Base-by-base conservation (phyloP, 2,329 filamentous ascomycete genomes). In the Daldinia sp. region DNA sequence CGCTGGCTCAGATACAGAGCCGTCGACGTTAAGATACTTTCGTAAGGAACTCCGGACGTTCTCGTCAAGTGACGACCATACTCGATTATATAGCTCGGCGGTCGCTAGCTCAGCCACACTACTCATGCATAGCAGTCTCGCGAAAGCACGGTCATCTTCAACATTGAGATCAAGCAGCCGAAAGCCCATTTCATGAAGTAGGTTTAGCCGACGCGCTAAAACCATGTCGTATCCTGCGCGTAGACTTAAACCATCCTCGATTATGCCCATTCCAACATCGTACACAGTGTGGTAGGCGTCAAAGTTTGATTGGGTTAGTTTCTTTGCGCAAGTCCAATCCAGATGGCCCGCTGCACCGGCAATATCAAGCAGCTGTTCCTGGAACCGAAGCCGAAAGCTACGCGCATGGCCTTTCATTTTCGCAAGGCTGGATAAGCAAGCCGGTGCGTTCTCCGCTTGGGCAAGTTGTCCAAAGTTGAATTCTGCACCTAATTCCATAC, bases 381-480 rank as follows among this genome's bases (percentile, higher is more conserved):
- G 73, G 41, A 78, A 80, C 23, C 78, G 77, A 13, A 82, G 69
- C 10, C 76, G 65, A 61, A 81, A 80, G 4, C 74, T 78, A 12
- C 73, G 72, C 20, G 73, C 57, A 23, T 75, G 63, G 6, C 70
- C 73, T 18, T 65, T 61, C 63, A 80, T 73, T 2, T 65, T 55
- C 6, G 69, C 53, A 3, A 81, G 66, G 33, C 72, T 73, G 28
- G 71, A 60, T 10, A 82, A 65, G 42, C 75, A 78, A 68, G 74
- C 13, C 71, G 79, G 72, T 1, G 76, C 74, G 64, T 76, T 80
- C 66, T 82, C 80, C 1, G 76, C 81, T 60, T 82, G 80, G 2
- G 78, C 80, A 2, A 82, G 60, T 65, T 82, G 81, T 1, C 77
- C 77, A 15, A 80, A 76, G 67, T 81, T 81, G 54, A 82, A 73